Conservation (phyloP, 495 filamentous ascomycete genomes). For the Daldinia concentrica region DNA sequence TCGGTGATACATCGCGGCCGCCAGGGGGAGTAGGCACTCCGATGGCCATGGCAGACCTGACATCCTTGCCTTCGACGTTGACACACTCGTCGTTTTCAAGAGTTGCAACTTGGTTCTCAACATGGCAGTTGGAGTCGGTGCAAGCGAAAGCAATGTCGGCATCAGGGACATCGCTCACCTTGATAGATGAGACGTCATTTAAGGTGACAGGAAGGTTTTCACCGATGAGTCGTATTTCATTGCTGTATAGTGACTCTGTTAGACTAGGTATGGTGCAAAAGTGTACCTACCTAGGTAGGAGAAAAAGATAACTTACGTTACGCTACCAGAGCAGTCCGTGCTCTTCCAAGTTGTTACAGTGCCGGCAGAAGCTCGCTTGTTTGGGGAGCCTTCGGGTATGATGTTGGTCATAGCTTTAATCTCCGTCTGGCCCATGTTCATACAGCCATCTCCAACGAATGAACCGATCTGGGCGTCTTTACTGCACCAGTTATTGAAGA, state of each 20-base stretch:
- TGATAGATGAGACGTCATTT: conserved; percentile 1
- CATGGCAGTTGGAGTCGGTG: conserved; percentile 24
- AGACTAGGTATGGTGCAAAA: background rate
- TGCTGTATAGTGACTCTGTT: background rate
- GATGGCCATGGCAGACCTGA: conserved; percentile 28
- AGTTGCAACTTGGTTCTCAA: conserved; percentile 24
- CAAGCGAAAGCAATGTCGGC: conserved; percentile 25
- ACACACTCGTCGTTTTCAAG: conserved; percentile 21
- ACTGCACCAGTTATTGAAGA: background rate
- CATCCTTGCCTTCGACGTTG: conserved; percentile 22
- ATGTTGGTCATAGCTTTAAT: background rate
- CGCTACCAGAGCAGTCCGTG: background rate
- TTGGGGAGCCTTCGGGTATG: background rate
- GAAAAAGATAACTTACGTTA: background rate
- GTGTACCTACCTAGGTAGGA: background rate
- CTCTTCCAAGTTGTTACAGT: background rate
- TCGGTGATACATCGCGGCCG: background rate
- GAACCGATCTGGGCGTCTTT: background rate
- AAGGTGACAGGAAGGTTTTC: background rate
- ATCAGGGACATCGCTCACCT: conserved; percentile 14
- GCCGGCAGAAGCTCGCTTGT: background rate
- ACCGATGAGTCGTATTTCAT: background rate
- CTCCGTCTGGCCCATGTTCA: background rate
- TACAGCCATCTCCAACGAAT: background rate
- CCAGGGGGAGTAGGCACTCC: conserved; percentile 19